Conservation (phyloP, 768 basidiomycete genomes). For the Tylopilus sp. region DNA sequence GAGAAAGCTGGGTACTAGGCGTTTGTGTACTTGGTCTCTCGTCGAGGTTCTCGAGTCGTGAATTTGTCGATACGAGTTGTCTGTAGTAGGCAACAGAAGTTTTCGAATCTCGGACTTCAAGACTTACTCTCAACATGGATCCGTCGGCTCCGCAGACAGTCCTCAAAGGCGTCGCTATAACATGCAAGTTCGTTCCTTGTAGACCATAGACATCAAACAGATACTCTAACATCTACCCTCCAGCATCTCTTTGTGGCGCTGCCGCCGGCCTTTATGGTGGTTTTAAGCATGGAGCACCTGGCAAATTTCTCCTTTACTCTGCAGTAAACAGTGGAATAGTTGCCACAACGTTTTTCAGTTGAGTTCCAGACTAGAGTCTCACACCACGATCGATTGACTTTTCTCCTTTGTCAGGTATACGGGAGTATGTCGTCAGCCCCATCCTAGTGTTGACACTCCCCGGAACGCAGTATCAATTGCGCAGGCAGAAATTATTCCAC, state of each 20-base stretch:
- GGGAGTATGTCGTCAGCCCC: constrained; percentile 76
- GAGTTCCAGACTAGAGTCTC: constrained; percentile 21
- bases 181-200: constrained; percentile 74
- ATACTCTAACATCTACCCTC: constrained; percentile 26
- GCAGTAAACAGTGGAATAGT: constrained; percentile 71
- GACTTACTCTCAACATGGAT: constrained; percentile 19
- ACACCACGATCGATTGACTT: neutral
- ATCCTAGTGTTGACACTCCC: constrained; percentile 45
- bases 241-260: constrained; percentile 57
- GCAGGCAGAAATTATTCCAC: constrained; percentile 33
- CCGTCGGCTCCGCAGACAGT: constrained; percentile 41
- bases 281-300: constrained; percentile 45
- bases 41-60: too few relatives aligned
- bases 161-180: constrained; percentile 54
- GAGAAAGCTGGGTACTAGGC: too few relatives aligned
- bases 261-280: constrained; percentile 44
- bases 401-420: constrained; percentile 46
- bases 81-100: too few relatives aligned
- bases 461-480: constrained; percentile 44
- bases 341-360: constrained; percentile 77
- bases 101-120: too few relatives aligned
- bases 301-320: constrained; percentile 52
- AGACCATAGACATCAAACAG: constrained; percentile 7
- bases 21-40: too few relatives aligned
- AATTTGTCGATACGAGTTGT: too few relatives aligned